Evolutionary conservation across 305 asterid genomes (phyloP).

Genomic region (Lippia alba): DNA sequence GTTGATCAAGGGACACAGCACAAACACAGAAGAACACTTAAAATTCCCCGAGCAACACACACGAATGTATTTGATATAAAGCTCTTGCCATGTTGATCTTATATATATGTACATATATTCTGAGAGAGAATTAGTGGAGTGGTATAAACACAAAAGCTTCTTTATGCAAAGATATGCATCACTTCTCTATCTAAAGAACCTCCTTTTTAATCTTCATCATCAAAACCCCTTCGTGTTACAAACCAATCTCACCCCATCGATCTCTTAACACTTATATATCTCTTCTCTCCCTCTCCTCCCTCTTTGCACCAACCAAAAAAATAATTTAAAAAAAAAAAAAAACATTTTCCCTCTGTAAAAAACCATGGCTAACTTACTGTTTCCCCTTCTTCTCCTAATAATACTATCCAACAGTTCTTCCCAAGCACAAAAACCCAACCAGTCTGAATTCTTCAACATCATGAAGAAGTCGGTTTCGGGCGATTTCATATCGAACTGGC

Average conservation of each 20-base stretch:
- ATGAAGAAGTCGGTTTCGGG: conserved; percentile 54
- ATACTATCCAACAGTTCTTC: conserved; percentile 34
- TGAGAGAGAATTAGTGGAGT: conserved; percentile 49
- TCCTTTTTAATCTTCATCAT: conserved; percentile 38
- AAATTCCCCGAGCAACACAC: conserved; percentile 2
- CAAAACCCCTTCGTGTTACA: conserved; percentile 27
- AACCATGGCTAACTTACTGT: conserved; percentile 42
- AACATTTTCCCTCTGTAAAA: conserved; percentile 15
- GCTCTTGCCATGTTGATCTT: conserved; percentile 36
- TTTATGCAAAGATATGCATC: conserved; percentile 57
- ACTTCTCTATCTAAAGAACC: conserved; percentile 49
- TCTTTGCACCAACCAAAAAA: conserved; percentile 36
- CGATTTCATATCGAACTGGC: conserved; percentile 55
- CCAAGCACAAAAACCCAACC: conserved; percentile 37
- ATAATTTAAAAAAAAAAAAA: background rate
- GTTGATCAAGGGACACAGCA: too few species aligned
- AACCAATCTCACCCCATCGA: conserved; percentile 44
- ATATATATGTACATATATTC: conserved; percentile 38
- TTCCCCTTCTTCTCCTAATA: conserved; percentile 36
- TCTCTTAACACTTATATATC: conserved; percentile 59
- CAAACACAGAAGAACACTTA: background rate
- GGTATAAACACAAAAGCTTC: conserved; percentile 63
- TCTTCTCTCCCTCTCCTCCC: conserved; percentile 42
- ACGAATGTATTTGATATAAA: conserved; percentile 24
- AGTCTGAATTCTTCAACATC: conserved; percentile 54